These are phyloP conservation scores for Durusdinium trenchii DNA, from an alignment of 73 alveolate species.

Conservation along the genomic window DNA sequence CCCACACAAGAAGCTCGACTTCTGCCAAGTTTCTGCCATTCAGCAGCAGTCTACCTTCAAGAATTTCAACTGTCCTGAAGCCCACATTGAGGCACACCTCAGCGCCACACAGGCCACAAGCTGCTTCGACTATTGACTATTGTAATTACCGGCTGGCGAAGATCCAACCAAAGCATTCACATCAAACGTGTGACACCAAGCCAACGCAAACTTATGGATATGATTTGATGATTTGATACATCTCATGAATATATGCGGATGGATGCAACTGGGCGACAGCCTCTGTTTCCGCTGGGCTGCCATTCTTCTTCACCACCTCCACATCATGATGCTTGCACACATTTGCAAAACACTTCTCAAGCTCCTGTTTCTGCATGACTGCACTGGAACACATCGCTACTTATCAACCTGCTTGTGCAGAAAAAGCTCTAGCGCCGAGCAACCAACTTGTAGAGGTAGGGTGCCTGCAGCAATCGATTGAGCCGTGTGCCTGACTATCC, in stretches of 20 bases:
- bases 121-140: neutral
- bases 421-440: neutral
- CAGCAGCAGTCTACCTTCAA: constrained; percentile 70
- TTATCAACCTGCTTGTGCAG: neutral
- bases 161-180: too few relatives aligned
- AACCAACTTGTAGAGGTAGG: constrained; percentile 22
- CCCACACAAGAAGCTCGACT: neutral
- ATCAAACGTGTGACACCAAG: too few relatives aligned
- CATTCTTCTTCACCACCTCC: constrained; percentile 29
- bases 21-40: constrained; percentile 64
- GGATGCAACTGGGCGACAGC: constrained; percentile 1
- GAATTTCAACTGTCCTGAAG: constrained; percentile 79
- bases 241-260: neutral
- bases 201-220: too few relatives aligned
- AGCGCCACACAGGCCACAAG: neutral
- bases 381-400: neutral
- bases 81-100: constrained; percentile 81
- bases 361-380: neutral
- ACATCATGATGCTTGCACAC: neutral
- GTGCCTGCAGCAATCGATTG: constrained; percentile 21
- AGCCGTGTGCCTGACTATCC: neutral
- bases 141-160: too few relatives aligned
- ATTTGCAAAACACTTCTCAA: neutral
- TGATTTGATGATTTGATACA: too few relatives aligned
- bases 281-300: neutral